These are phyloP conservation scores for Kuraishia cidri DNA, from an alignment of 805 yeast genomes.

Conservation along the genomic window DNA sequence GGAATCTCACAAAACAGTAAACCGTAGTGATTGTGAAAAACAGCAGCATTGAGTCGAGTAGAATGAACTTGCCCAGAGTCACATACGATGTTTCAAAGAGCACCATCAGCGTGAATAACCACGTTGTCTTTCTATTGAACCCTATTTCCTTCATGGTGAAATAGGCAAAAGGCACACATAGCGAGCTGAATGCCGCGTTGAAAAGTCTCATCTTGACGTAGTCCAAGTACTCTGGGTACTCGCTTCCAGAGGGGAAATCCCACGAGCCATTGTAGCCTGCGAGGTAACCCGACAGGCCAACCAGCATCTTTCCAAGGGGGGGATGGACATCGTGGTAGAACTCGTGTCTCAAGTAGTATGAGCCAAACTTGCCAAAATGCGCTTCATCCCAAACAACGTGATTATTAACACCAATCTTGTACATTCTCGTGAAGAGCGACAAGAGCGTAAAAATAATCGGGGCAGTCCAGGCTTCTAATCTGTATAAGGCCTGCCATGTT, in stretches of 20 bases:
- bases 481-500: constrained; percentile 7
- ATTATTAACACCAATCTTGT: constrained; percentile 61
- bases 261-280: constrained; percentile 88
- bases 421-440: constrained; percentile 69
- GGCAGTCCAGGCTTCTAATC: constrained; percentile 27
- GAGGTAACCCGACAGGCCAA: constrained; percentile 68
- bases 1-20: constrained; percentile 63
- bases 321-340: constrained; percentile 87
- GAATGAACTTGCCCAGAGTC: constrained; percentile 80
- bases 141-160: constrained; percentile 73
- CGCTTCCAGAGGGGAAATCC: constrained; percentile 77
- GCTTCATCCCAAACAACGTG: constrained; percentile 97
- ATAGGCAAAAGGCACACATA: constrained; percentile 83
- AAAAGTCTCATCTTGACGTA: constrained; percentile 82
- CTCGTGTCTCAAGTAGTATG: constrained; percentile 69
- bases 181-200: constrained; percentile 76
- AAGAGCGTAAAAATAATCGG: constrained; percentile 59
- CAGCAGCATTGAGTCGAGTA: constrained; percentile 84
- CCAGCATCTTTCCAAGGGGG: constrained; percentile 75
- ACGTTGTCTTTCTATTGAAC: constrained; percentile 58
- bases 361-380: constrained; percentile 86
- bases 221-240: constrained; percentile 70
- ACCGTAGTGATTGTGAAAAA: constrained; percentile 85
- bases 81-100: constrained; percentile 76
- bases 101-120: constrained; percentile 77